Evolutionary conservation across 2,329 filamentous ascomycete genomes (phyloP).

Genomic region (Ophiognomonia clavigignenti-juglandacearum): DNA sequence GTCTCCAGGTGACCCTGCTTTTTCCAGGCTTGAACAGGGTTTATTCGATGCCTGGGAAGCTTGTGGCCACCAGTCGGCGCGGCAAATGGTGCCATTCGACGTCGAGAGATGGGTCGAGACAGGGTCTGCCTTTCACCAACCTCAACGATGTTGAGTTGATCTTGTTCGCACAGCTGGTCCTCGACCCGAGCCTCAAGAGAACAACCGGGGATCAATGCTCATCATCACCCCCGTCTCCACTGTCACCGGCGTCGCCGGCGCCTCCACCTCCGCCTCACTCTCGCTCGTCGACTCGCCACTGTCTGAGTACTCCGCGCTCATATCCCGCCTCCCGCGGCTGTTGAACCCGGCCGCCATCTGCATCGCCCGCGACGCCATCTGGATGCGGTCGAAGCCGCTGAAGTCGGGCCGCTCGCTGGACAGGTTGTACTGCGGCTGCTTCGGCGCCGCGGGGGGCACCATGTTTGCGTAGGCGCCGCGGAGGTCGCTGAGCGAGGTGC

Average conservation of each 20-base stretch:
- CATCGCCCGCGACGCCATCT: neutral
- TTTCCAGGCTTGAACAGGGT: too few relatives aligned
- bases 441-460: too few relatives aligned
- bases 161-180: too few relatives aligned
- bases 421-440: neutral
- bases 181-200: neutral
- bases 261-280: neutral
- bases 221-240: neutral
- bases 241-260: neutral
- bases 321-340: neutral
- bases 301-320: neutral
- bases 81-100: too few relatives aligned
- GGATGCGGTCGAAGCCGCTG: neutral
- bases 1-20: too few relatives aligned
- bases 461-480: neutral
- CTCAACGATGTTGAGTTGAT: too few relatives aligned
- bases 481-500: neutral
- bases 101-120: too few relatives aligned
- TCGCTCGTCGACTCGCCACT: neutral
- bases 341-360: neutral
- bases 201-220: neutral
- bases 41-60: too few relatives aligned
- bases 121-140: too few relatives aligned
- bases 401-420: neutral
- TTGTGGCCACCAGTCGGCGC: too few relatives aligned